Base-by-base conservation (phyloP, 2,329 filamentous ascomycete genomes). In the Dactylellina parvicollis region DNA sequence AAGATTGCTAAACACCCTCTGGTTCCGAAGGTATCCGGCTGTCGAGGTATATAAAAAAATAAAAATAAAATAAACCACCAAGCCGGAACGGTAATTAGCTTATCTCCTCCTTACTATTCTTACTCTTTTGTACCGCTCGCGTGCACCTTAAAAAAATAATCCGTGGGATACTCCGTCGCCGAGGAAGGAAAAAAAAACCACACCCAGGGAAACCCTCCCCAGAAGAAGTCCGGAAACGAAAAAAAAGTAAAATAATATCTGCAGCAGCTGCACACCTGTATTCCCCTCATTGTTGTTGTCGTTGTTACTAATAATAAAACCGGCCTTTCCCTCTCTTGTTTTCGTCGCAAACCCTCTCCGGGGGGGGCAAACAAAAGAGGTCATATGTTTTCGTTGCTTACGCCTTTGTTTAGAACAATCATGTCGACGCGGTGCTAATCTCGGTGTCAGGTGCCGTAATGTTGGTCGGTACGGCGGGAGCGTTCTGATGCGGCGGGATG, bases 401-500 rank as follows among this genome's bases (percentile, higher is more conserved):
- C 5, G 30, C 34, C 34, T n/a, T 38, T n/a, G 34, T 14, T 14
- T 9, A 38, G 34, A 38, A 38, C 34, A 10, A 56, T 71, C 66
- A 71, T 71, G 66, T 64, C 7, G 57, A 54, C 10, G 66, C 30
- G 9, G 49, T 42, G 18, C 18, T 30, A 14, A 9, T 49, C 16
- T 47, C 34, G 1, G 66, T 71, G 32, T 71, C 66, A 30, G 66
- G 66, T 32, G 46, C 66, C 16, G 60, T 57, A 30, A 57, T 46
- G 26, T 72, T 69, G 38, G 34, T 66, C 30, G 54, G 24, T 36
- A 20, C 24, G 9, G 44, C 56, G n/a, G 66, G 66, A 28, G 75
- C 73, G 30, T 57, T 76, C 49, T 79, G 75, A 57, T 82, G 82
- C 73, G 85, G 83, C 73, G 88, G 85, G 66, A 90, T 87, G 75